Conservation (phyloP, 345 rosid species). For the Psidium guajava region DNA sequence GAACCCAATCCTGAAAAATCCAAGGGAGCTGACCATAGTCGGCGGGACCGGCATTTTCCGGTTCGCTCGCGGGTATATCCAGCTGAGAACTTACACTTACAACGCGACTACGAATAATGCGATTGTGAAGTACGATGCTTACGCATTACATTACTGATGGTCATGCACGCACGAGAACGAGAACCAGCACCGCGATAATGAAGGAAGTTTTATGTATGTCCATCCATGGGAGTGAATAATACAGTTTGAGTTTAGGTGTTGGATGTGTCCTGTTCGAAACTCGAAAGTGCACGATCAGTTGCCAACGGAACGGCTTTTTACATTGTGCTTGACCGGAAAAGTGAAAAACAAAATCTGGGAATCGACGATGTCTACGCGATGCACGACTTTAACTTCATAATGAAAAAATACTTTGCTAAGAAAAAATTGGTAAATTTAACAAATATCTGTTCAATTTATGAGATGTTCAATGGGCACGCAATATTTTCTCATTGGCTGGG, state of each 20-base stretch:
- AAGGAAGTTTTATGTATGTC: background rate
- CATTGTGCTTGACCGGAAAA: too few relatives aligned
- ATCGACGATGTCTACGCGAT: too few relatives aligned
- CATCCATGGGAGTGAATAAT: background rate
- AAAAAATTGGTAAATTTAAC: background rate
- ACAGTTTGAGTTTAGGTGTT: background rate
- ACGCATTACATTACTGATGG: background rate
- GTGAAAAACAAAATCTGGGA: too few relatives aligned
- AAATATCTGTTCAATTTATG: background rate
- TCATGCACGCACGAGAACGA: background rate
- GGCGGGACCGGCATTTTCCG: constrained; percentile 16
- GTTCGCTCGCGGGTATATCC: constrained; percentile 15
- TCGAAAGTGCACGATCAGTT: background rate
- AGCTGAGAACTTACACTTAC: constrained; percentile 5
- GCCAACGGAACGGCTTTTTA: too few relatives aligned
- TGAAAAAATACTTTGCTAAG: too few relatives aligned
- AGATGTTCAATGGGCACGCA: too few relatives aligned
- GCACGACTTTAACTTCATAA: too few relatives aligned
- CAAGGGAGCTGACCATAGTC: constrained; percentile 15
- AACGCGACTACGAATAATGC: background rate
- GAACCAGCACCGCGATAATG: background rate
- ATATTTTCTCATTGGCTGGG: too few relatives aligned
- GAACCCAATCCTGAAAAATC: background rate
- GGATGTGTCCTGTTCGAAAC: background rate
- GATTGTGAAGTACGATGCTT: background rate